phyloP scores from a whole-genome alignment of 345 rosid genomes.

The Clarkia xantiana region DNA sequence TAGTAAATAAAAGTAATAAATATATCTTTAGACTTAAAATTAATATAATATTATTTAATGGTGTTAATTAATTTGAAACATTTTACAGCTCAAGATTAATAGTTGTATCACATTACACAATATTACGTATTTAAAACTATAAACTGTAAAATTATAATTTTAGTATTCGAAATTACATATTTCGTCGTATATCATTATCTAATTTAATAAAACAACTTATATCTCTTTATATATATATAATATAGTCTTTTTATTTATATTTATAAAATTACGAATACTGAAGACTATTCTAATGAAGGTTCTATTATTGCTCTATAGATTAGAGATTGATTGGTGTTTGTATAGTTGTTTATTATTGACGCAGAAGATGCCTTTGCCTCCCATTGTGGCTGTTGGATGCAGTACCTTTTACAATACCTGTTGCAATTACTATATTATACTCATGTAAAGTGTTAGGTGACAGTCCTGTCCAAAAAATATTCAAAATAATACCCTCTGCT shows the following conservation, averaged over 20 bases:
- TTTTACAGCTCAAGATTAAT: too few relatives aligned
- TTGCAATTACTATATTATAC: not conserved
- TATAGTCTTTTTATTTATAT: too few relatives aligned
- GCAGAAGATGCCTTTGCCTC: conserved; percentile 32
- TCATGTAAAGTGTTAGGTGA: conserved; percentile 18
- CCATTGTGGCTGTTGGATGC: conserved; percentile 21
- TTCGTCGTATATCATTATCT: too few relatives aligned
- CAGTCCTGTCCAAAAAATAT: conserved; percentile 22
- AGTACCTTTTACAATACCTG: conserved; percentile 7
- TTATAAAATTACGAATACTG: not conserved
- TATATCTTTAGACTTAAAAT: too few relatives aligned
- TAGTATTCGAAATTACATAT: too few relatives aligned
- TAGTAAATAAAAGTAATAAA: too few relatives aligned
- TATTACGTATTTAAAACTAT: too few relatives aligned
- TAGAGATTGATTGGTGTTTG: conserved; percentile 8
- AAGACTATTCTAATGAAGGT: not conserved
- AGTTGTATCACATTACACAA: too few relatives aligned
- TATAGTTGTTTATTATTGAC: conserved; percentile 9
- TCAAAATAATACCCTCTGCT: not conserved
- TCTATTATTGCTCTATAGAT: not conserved
- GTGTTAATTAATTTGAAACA: too few relatives aligned
- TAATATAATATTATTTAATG: too few relatives aligned
- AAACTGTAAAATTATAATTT: too few relatives aligned
- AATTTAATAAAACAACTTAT: not conserved
- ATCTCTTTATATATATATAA: too few relatives aligned